Conservation (phyloP, 169 alveolate genomes). For the Plasmodium gonderi region DNA sequence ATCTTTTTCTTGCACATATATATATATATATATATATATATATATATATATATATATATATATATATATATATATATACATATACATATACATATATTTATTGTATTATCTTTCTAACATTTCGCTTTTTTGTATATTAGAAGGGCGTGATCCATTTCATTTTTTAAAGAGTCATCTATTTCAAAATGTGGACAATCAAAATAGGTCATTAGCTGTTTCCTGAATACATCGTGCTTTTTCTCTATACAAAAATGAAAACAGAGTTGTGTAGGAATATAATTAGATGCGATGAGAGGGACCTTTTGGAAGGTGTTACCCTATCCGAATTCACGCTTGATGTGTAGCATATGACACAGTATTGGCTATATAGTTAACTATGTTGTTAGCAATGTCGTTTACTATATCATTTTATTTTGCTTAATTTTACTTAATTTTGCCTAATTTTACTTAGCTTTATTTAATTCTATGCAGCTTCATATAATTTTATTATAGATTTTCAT, state of each 20-base stretch:
- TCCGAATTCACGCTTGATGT: too few relatives aligned
- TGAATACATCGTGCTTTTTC: conserved; percentile 42
- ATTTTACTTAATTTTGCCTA: background rate
- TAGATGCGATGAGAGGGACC: too few relatives aligned
- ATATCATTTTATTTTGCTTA: background rate
- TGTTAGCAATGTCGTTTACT: background rate
- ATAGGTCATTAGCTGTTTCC: conserved; percentile 8
- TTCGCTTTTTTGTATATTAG: conserved; percentile 44
- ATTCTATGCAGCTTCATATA: too few relatives aligned
- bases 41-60: background rate
- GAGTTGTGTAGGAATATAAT: background rate
- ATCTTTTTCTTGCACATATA: background rate
- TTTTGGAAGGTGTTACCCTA: too few relatives aligned
- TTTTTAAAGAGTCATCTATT: conserved; percentile 20
- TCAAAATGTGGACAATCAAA: conserved; percentile 41
- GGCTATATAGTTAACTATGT: background rate
- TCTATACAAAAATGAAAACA: conserved; percentile 6
- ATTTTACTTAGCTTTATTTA: background rate
- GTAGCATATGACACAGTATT: background rate
- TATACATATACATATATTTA: background rate
- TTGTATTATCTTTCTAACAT: conserved; percentile 15
- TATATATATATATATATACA: background rate
- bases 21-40: too few relatives aligned
- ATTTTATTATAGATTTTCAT: too few relatives aligned
- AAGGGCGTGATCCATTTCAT: conserved; percentile 73